Conservation (phyloP, 169 alveolate species). For the Plasmodium ovale region DNA sequence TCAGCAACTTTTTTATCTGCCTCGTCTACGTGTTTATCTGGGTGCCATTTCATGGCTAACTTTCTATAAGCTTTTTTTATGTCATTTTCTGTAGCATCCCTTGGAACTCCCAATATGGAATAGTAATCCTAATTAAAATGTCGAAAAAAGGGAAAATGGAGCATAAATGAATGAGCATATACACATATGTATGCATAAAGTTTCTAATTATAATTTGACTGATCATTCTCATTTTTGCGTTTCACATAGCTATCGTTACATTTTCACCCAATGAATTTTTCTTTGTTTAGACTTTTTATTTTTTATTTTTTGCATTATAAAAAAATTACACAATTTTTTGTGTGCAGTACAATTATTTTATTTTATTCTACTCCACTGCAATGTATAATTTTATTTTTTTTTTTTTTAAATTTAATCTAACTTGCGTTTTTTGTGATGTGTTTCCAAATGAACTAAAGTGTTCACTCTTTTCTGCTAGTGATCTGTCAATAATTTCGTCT, state of each 20-base stretch:
- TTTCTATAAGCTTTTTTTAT: slow-evolving; percentile 93
- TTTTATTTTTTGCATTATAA: no score
- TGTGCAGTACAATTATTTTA: neutral
- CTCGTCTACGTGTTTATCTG: slow-evolving; percentile 68
- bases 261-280: neutral
- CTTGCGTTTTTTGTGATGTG: neutral
- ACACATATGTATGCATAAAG: no score
- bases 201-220: no score
- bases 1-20: slow-evolving; percentile 76
- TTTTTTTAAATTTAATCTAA: neutral
- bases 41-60: slow-evolving; percentile 93
- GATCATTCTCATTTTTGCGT: neutral
- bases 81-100: slow-evolving; percentile 86
- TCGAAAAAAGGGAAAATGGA: neutral
- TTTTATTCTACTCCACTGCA: neutral
- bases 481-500: neutral
- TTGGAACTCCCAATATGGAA: slow-evolving; percentile 79
- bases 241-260: neutral
- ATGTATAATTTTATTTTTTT: no score
- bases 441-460: neutral
- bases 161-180: neutral
- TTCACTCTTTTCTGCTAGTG: neutral
- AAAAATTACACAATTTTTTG: neutral
- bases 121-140: slow-evolving; percentile 79
- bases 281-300: neutral